A percentile compares a stretch with the other conserved stretches of the same genome.
Conservation (phyloP, 2,329 filamentous ascomycete genomes). For the Aspergillus caelatus region DNA sequence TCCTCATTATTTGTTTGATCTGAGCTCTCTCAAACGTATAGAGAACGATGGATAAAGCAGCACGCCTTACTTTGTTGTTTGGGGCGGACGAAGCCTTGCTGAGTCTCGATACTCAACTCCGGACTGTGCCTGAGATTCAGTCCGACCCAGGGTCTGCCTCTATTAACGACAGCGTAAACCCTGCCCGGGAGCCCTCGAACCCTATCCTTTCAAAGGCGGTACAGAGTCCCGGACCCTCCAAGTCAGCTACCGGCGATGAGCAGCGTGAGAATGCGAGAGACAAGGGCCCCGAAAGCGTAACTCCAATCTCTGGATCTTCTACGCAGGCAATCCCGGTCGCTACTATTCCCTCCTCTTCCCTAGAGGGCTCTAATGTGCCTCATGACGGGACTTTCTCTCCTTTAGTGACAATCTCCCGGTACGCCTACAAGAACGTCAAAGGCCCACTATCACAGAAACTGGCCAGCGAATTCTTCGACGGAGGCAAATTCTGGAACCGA, state of each 20-base stretch:
- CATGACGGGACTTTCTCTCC: slow-evolving; percentile 41
- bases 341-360: not conserved
- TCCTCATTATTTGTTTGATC: not conserved
- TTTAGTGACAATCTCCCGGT: slow-evolving; percentile 41
- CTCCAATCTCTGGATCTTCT: not conserved
- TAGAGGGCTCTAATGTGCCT: not conserved
- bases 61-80: slow-evolving; percentile 35
- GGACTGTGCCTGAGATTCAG: slow-evolving; percentile 5
- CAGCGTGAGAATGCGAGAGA: not conserved
- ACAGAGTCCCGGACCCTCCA: not conserved
- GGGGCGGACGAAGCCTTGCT: slow-evolving; percentile 27
- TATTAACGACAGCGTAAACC: not conserved
- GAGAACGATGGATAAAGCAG: slow-evolving; percentile 26
- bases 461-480: slow-evolving; percentile 43
- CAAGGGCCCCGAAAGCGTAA: too few relatives aligned
- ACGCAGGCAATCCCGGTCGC: not conserved
- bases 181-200: not conserved
- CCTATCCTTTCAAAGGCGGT: not conserved
- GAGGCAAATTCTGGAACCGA: slow-evolving; percentile 53
- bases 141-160: not conserved
- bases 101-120: slow-evolving; percentile 23
- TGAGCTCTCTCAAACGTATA: not conserved
- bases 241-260: not conserved
- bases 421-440: slow-evolving; percentile 47
- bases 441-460: slow-evolving; percentile 36